Evolutionary conservation across 257 asterid genomes (phyloP).

Genomic region (Fraxinus anomala): DNA sequence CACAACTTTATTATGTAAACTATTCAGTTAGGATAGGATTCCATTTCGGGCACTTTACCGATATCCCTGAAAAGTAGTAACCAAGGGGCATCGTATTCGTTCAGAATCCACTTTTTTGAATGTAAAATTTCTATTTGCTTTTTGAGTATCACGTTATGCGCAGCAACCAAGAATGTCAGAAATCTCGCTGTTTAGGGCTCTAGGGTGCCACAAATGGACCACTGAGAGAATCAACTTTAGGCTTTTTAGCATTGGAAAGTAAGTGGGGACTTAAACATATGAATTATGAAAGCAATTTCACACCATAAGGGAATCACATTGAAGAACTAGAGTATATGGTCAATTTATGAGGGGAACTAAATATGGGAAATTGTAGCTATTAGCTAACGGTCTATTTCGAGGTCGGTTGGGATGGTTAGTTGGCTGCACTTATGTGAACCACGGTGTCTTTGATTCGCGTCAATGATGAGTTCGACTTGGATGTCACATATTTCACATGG

Average conservation of each 20-base stretch:
- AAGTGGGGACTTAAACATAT: neutral
- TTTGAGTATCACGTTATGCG: neutral
- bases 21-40: neutral
- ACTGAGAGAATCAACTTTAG: neutral
- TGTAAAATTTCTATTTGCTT: neutral
- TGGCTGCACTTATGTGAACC: neutral
- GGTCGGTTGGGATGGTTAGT: neutral
- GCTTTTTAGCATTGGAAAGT: neutral
- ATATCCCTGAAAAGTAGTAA: slow-evolving; percentile 2
- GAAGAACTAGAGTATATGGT: neutral
- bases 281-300: neutral
- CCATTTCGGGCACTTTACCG: neutral
- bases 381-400: too few species aligned
- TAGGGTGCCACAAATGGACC: neutral
- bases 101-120: neutral
- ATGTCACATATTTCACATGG: too few species aligned
- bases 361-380: neutral
- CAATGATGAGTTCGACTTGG: too few species aligned
- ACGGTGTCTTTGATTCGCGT: neutral
- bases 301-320: neutral
- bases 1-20: neutral
- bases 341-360: too few species aligned
- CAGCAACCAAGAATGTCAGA: neutral
- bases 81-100: slow-evolving; percentile 11
- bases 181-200: neutral